These are phyloP conservation scores for Fagopyrum esculentum DNA, from an alignment of 148 eudicot species.

Conservation along the genomic window DNA sequence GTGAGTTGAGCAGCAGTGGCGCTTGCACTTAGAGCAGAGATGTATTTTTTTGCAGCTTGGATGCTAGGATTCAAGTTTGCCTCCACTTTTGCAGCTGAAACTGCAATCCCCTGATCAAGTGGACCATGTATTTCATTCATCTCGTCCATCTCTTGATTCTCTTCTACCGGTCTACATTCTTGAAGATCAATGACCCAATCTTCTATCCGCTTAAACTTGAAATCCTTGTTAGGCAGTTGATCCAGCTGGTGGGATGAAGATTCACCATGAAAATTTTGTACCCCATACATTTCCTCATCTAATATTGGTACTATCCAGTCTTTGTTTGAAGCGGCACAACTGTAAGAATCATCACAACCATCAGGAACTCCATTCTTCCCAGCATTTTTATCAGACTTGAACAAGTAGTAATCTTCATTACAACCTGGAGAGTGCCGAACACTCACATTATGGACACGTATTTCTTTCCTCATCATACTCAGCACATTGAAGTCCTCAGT, in stretches of 20 bases:
- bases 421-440: constrained; percentile 5
- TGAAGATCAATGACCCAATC: constrained; percentile 78
- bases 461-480: constrained; percentile 26
- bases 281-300: constrained; percentile 30
- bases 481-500: constrained; percentile 40
- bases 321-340: constrained; percentile 53
- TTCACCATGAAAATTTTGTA: constrained; percentile 25
- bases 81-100: constrained; percentile 25
- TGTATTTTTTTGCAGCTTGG: constrained; percentile 74
- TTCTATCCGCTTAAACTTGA: constrained; percentile 59
- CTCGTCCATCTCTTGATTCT: constrained; percentile 1
- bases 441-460: constrained; percentile 22
- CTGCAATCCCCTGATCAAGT: constrained; percentile 20
- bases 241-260: constrained; percentile 30
- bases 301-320: constrained; percentile 69
- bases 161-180: constrained; percentile 53
- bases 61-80: constrained; percentile 45
- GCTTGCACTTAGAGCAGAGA: constrained; percentile 63
- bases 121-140: constrained; percentile 22
- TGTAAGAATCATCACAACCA: constrained; percentile 33
- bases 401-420: constrained; percentile 21
- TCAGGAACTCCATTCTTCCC: constrained; percentile 34
- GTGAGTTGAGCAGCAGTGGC: constrained; percentile 68
- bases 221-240: constrained; percentile 37
- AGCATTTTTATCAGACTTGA: constrained; percentile 25